These are phyloP conservation scores for Ceratobasidium theobromae DNA, from an alignment of 1,284 basidiomycete species.

Conservation along the genomic window DNA sequence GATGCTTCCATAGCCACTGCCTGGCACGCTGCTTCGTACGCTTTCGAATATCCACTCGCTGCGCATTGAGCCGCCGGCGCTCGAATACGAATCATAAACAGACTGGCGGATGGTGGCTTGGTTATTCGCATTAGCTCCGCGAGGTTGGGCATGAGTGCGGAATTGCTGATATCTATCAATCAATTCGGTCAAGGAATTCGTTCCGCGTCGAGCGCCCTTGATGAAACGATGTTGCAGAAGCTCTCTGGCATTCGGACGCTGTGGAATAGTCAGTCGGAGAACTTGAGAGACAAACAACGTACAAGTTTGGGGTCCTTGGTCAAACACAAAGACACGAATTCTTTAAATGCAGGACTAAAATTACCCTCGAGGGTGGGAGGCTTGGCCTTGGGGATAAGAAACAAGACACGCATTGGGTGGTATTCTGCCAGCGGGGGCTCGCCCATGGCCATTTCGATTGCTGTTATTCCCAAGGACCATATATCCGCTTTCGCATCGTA, in stretches of 20 bases:
- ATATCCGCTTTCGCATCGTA: slow-evolving; percentile 96
- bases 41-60: slow-evolving; percentile 98
- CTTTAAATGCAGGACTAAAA: slow-evolving; percentile 85
- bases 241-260: slow-evolving; percentile 90
- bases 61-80: slow-evolving; percentile 57
- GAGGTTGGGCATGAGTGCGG: slow-evolving; percentile 48
- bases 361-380: slow-evolving; percentile 86
- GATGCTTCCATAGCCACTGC: slow-evolving; percentile 70
- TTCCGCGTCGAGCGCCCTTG: slow-evolving; percentile 70
- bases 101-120: slow-evolving; percentile 27
- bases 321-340: slow-evolving; percentile 88
- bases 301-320: slow-evolving; percentile 88
- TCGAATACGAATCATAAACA: slow-evolving; percentile 17
- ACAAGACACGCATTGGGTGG: slow-evolving; percentile 94
- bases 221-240: slow-evolving; percentile 93
- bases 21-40: slow-evolving; percentile 55
- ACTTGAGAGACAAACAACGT: slow-evolving; percentile 41
- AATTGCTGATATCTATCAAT: slow-evolving; percentile 80
- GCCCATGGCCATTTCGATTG: slow-evolving; percentile 94
- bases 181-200: slow-evolving; percentile 79
- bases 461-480: slow-evolving; percentile 96
- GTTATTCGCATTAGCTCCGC: slow-evolving; percentile 10
- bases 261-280: slow-evolving; percentile 37
- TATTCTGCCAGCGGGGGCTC: slow-evolving; percentile 93
- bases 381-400: slow-evolving; percentile 95